These are phyloP conservation scores for Hyphopichia buzzinii DNA, from an alignment of 1,139 yeast genomes.

Conservation along the genomic window DNA sequence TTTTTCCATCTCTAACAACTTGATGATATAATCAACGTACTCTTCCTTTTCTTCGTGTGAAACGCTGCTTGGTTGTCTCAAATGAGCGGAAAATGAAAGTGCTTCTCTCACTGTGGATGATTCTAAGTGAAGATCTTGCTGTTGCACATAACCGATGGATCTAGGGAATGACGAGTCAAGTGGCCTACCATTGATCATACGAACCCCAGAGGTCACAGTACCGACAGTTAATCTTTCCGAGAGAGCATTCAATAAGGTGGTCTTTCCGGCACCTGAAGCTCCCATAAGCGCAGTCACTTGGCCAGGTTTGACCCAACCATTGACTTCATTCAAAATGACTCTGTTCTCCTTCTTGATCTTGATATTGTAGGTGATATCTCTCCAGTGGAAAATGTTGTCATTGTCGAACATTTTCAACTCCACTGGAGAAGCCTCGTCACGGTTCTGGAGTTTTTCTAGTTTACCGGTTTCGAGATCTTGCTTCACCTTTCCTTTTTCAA, in stretches of 20 bases:
- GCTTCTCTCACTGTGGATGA: constrained; percentile 41
- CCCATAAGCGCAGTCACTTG: constrained; percentile 31
- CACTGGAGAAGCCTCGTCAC: background rate
- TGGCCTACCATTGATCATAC: constrained; percentile 36
- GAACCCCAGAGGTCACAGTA: constrained; percentile 29
- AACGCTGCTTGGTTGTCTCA: constrained; percentile 32
- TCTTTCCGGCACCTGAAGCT: constrained; percentile 36
- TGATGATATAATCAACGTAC: constrained; percentile 35
- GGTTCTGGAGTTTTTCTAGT: constrained; percentile 1
- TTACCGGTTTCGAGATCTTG: constrained; percentile 9
- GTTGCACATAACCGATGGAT: constrained; percentile 43
- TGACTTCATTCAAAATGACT: constrained; percentile 23
- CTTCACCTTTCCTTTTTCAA: constrained; percentile 14
- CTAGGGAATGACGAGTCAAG: constrained; percentile 38
- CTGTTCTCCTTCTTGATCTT: constrained; percentile 56
- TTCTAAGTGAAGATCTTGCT: constrained; percentile 37
- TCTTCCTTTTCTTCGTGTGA: constrained; percentile 29
- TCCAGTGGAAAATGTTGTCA: constrained; percentile 39
- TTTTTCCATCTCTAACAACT: constrained; percentile 34
- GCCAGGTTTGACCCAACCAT: constrained; percentile 34
- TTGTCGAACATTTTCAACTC: background rate
- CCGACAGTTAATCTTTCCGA: constrained; percentile 35
- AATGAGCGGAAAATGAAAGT: constrained; percentile 32
- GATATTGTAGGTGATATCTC: constrained; percentile 47
- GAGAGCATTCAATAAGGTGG: constrained; percentile 31